Base-by-base conservation (phyloP, 208 protist species). In the Crithidia bombi region DNA sequence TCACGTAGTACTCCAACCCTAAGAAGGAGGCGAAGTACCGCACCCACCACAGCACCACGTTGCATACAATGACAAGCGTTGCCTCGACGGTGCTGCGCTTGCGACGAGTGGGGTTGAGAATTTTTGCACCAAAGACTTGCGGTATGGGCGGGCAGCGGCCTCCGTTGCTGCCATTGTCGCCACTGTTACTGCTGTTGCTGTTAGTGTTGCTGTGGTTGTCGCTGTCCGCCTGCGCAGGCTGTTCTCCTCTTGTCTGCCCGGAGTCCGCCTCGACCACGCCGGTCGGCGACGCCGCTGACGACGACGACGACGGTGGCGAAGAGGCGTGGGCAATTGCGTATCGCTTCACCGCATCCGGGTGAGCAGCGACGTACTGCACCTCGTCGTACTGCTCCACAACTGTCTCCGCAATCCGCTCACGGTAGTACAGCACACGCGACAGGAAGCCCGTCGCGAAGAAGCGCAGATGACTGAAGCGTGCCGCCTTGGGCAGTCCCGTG, bases 401-500 rank as follows among this genome's bases (percentile, higher is more conserved):
- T 39, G 82, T 75, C 68, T 76, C 68, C 10, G 51, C 55, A 49
- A 64, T 73, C 28, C 73, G 61, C 4, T 61, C 35, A 11, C 80
- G 84, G 63, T 69, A 77, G 41, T 70, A 59, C 26, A 87, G 55
- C 50, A 85, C 35, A 17, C 72, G 68, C 23, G 82, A 86, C 25
- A 88, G 70, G 56, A 83, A 86, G 19, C 78, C 62, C 21, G 80
- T 82, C 32, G 78, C 85, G 57, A 87, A 90, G 54, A 91, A 91
- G 57, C 86, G 59, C 44, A 89, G 61, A 68, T 96, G 89, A 39
- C 73, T 83, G 62, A 96, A 83, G 36, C 82, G 72, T 4, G 86
- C 83, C 23, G 89, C 91, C 69, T 97, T 96, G 38, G 91, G 87
- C 55, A 93, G 67, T 4, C 91, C 92, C 5, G 94, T 95, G 2